Evolutionary conservation across 2,329 filamentous ascomycete genomes (phyloP), one percentile per base, ranked within the genome.

Genomic region (Phialophora verrucosa): DNA sequence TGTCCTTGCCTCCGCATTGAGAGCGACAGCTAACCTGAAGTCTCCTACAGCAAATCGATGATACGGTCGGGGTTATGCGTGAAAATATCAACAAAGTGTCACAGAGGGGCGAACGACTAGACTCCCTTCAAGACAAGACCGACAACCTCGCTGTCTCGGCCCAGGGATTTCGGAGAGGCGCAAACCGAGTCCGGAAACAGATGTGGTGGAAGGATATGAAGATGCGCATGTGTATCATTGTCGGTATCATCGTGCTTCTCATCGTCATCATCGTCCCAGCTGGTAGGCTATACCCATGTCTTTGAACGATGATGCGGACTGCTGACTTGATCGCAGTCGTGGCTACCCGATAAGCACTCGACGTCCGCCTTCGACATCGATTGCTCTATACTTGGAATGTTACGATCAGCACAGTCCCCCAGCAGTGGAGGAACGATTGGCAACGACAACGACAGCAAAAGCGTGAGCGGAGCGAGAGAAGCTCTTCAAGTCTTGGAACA

Each of bases 151-250:
- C 93, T 67, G 88, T 90, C 70, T 97, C 93, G 42, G 94, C 95
- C 66, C 93, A 97, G 80, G 93, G 92, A 70, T 99, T 99, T 87
- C 92, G 93, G 76, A 90, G 93, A 73, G 94, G 95, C 71, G 95
- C 96, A 81, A 99, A 98, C 85, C 86, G 92, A 75, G 94, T 99
- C 74, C 89, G 95, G 80, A 94, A 93, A 85, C 90, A 96, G 81
- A 98, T 98, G 94, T 98, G 94, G 94, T 98, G 93, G 94, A 98
- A 98, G 87, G 94, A 98, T 78, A 96, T 97, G 92, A 98, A 98
- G 88, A 99, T 99, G 95, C 90, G 95, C 80, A 95, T 97, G 85
- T 98, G 94, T 83, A 84, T 99, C 70, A 91, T 96, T 77, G 85
- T 89, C 66, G 95, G 93, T 76, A 91, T 99, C 80, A 90, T 98